Evolutionary conservation across 306 rosid genomes (phyloP).

Genomic region (Prunus mira): DNA sequence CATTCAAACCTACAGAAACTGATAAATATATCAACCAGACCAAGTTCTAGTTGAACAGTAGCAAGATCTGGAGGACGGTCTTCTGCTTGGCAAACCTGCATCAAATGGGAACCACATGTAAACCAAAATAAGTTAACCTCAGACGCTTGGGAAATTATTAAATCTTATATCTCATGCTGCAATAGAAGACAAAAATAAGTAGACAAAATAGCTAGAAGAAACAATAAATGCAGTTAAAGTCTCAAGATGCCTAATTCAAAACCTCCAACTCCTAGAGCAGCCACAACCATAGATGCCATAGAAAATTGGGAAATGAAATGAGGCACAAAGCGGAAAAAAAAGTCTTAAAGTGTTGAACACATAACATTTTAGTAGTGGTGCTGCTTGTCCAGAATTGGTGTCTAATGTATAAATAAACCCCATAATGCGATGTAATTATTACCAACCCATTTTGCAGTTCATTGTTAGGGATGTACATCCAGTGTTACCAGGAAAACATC

Average conservation of each 20-base stretch:
- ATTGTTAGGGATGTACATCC: not conserved
- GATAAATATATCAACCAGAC: constrained; percentile 88
- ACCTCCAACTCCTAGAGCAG: not conserved
- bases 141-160: not conserved
- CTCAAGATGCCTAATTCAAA: not conserved
- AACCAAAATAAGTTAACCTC: not conserved
- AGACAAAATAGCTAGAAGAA: not conserved
- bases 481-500: not conserved
- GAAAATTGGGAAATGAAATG: not conserved
- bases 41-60: constrained; percentile 71
- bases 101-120: constrained; percentile 5
- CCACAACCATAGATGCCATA: not conserved
- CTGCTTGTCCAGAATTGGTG: too few species aligned
- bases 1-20: constrained; percentile 90
- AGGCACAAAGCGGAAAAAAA: not conserved
- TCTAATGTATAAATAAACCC: not conserved
- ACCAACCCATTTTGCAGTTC: not conserved
- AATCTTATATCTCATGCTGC: not conserved
- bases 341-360: not conserved
- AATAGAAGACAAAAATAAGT: not conserved
- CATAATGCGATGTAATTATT: not conserved
- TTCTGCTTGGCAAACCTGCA: constrained; percentile 53
- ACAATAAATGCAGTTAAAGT: constrained; percentile 3
- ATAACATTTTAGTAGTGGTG: not conserved
- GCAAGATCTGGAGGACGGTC: constrained; percentile 48